Base-by-base conservation (phyloP, 1,139 yeast genomes). In the Saccharomycopsis crataegensis region DNA sequence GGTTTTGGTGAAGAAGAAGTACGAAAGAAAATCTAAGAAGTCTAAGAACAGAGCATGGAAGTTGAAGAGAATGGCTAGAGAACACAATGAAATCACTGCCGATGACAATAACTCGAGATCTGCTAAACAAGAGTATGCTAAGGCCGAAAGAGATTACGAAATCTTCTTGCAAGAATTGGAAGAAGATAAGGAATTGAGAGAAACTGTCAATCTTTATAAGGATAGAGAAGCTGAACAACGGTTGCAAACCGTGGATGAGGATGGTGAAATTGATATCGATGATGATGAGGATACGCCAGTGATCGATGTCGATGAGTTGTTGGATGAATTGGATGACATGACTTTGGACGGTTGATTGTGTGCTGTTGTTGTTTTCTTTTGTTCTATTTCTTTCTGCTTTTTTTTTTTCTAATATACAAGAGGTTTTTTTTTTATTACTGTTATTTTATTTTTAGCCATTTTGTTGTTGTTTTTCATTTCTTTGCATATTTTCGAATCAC, bases 1-100 rank as follows among this genome's bases (percentile, higher is more conserved):
- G 48, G 79, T 91, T 3, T 72, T 93, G 56, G 96, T 93, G 57
- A 93, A 91, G 91, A 93, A 93, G 69, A 80, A 82, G 68, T 93
- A 90, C 74, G 78, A 85, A 53, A 86, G 94, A 75, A 84, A 86
- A 72, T 76, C 83, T 51, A 80, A 79, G 74, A 86, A 84, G 72
- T 70, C 80, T 58, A 86, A 84, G 79, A 81, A 83, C 75, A 84
- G 96, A 76, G 78, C 78, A 70, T 93, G 98, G 98, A 91, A 87
- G 74, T 82, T 93, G 72, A 89, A 88, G 84, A 86, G 98, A 78
- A 90, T 93, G 97, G 98, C 98, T 48, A 86, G 78, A 68, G 98
- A 93, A 72, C 96, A 91, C 70, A 80, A 81, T 62, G 96, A 88
- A 63, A 82, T 86, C 60, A 90, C 85, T 54, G 96, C 95, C 54